A percentile compares a stretch with the other conserved stretches of the same genome.
Conservation (phyloP, 2,329 filamentous ascomycete genomes). For the Fusarium fujikuroi region DNA sequence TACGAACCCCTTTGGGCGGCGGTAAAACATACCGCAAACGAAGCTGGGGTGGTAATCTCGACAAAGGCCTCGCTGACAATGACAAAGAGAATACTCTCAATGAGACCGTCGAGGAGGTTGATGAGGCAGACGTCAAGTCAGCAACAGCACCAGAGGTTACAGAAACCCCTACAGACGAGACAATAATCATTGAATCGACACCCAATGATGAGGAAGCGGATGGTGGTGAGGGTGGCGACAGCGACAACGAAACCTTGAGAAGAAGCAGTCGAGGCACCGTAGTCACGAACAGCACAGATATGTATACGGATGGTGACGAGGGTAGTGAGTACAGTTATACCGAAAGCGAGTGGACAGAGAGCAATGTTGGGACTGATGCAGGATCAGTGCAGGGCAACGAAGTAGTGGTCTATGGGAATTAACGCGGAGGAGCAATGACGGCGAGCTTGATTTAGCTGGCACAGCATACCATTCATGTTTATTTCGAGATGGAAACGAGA, state of each 20-base stretch:
- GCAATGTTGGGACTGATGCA: slow-evolving; percentile 47
- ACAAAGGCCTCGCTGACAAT: slow-evolving; percentile 63
- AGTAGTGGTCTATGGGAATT: slow-evolving; percentile 49
- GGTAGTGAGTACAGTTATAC: slow-evolving; percentile 55
- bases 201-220: slow-evolving; percentile 36
- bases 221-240: slow-evolving; percentile 49
- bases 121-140: slow-evolving; percentile 46
- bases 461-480: slow-evolving; percentile 34
- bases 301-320: slow-evolving; percentile 52
- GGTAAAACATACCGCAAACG: slow-evolving; percentile 68
- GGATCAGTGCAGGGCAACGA: slow-evolving; percentile 47
- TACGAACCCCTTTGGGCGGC: slow-evolving; percentile 66
- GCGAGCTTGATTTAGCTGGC: slow-evolving; percentile 15
- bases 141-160: slow-evolving; percentile 21
- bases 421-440: slow-evolving; percentile 24
- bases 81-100: slow-evolving; percentile 71
- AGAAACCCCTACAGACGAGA: slow-evolving; percentile 41
- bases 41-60: slow-evolving; percentile 71
- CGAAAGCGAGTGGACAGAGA: slow-evolving; percentile 62
- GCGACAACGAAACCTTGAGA: slow-evolving; percentile 63
- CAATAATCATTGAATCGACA: slow-evolving; percentile 38
- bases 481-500: not conserved
- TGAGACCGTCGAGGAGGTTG: slow-evolving; percentile 71
- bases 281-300: slow-evolving; percentile 54
- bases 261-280: slow-evolving; percentile 62